phyloP scores from a whole-genome alignment of 1,284 basidiomycete species.

The Cryptococcus hybrid region DNA sequence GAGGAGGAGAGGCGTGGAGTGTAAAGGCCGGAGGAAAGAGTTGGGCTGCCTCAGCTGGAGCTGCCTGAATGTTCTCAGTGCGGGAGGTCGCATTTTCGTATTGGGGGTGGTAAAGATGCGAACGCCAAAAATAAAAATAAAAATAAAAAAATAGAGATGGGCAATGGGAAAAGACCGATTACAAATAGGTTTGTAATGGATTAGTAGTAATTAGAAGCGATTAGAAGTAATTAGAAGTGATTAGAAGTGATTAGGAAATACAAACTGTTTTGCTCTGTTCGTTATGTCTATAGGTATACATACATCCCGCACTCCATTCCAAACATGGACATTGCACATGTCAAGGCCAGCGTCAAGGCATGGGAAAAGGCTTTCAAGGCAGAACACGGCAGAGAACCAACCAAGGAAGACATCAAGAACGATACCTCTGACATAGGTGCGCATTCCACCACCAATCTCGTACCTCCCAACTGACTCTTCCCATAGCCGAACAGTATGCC shows the following conservation, averaged over 20 bases:
- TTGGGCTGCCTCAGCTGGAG: too few species aligned
- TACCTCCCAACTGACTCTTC: slow-evolving; percentile 54
- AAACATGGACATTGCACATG: slow-evolving; percentile 46
- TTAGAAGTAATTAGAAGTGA: too few species aligned
- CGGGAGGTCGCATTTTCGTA: neutral
- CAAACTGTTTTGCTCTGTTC: neutral
- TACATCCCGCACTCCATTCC: neutral
- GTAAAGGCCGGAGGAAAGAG: neutral
- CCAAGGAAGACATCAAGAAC: slow-evolving; percentile 72
- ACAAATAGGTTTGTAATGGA: too few species aligned
- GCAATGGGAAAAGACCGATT: too few species aligned
- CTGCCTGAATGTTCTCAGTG: too few species aligned
- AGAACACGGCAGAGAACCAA: slow-evolving; percentile 62
- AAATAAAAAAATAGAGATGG: neutral
- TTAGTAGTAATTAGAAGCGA: too few species aligned
- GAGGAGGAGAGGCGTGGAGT: neutral
- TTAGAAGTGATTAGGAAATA: too few species aligned
- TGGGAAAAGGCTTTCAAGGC: slow-evolving; percentile 77
- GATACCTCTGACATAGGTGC: slow-evolving; percentile 64
- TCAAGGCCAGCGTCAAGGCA: slow-evolving; percentile 72
- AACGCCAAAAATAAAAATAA: neutral
- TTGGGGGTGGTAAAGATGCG: neutral
- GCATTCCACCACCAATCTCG: slow-evolving; percentile 61
- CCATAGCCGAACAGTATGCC: slow-evolving; percentile 72
- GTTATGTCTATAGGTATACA: neutral